phyloP scores from a whole-genome alignment of 2,329 filamentous ascomycete species.

The Gremmenia infestans region DNA sequence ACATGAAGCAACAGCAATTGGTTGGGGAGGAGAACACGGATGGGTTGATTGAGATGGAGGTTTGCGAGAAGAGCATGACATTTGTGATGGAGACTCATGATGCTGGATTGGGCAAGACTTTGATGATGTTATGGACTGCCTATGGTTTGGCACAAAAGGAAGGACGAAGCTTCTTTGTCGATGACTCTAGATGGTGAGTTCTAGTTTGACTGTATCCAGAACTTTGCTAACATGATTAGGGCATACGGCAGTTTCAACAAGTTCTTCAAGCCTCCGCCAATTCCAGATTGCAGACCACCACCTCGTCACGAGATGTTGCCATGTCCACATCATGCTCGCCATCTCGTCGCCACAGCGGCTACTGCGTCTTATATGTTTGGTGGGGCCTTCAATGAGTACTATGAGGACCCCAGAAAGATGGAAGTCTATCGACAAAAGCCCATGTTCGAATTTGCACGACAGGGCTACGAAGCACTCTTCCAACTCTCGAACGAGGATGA shows the following conservation, averaged over 20 bases:
- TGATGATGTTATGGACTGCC: slow-evolving; percentile 79
- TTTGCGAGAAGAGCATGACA: slow-evolving; percentile 68
- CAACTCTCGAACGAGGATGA: slow-evolving; percentile 61
- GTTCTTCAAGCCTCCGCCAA: slow-evolving; percentile 65
- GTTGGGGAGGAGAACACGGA: slow-evolving; percentile 43
- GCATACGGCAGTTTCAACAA: slow-evolving; percentile 70
- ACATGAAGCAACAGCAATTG: slow-evolving; percentile 31
- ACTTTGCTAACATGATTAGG: slow-evolving; percentile 34
- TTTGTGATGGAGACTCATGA: slow-evolving; percentile 71
- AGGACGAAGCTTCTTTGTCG: slow-evolving; percentile 73
- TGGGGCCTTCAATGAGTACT: slow-evolving; percentile 48
- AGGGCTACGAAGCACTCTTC: slow-evolving; percentile 71
- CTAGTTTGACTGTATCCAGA: too few relatives aligned
- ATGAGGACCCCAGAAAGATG: slow-evolving; percentile 44
- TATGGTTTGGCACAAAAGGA: slow-evolving; percentile 75
- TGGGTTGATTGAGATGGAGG: slow-evolving; percentile 42
- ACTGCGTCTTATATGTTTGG: slow-evolving; percentile 64
- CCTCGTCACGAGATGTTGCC: slow-evolving; percentile 72
- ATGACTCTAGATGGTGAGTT: slow-evolving; percentile 67
- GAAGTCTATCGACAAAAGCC: slow-evolving; percentile 49
- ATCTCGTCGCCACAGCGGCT: slow-evolving; percentile 67
- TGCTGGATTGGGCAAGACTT: slow-evolving; percentile 69
- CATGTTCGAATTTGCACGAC: slow-evolving; percentile 63
- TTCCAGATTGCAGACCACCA: slow-evolving; percentile 63
- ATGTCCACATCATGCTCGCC: slow-evolving; percentile 69